phyloP scores from a whole-genome alignment of 2,329 filamentous ascomycete genomes.

The Dothidotthia symphoricarpi region DNA sequence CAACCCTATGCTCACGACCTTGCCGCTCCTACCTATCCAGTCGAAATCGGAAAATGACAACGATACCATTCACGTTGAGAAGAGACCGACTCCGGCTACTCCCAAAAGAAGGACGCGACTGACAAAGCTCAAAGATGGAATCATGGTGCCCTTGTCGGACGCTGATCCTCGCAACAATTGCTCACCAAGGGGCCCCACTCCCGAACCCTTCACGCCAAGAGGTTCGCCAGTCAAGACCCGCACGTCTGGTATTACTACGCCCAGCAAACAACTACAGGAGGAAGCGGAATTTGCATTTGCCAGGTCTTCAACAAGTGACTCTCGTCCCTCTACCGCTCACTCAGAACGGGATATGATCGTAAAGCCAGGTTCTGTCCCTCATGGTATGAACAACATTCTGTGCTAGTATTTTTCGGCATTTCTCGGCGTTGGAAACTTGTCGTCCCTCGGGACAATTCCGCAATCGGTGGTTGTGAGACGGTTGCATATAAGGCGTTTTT shows the following conservation, averaged over 20 bases:
- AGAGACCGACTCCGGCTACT: slow-evolving; percentile 16
- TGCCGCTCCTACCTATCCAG: not conserved
- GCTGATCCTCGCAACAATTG: slow-evolving; percentile 36
- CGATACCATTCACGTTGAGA: slow-evolving; percentile 14
- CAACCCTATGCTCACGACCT: slow-evolving; percentile 4
- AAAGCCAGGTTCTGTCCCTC: slow-evolving; percentile 24
- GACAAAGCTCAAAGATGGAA: slow-evolving; percentile 25
- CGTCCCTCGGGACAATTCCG: slow-evolving; percentile 4
- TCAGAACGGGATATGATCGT: slow-evolving; percentile 26
- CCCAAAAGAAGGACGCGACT: slow-evolving; percentile 17
- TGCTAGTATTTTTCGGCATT: slow-evolving; percentile 22
- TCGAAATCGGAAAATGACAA: slow-evolving; percentile 10
- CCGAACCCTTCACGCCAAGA: slow-evolving; percentile 27
- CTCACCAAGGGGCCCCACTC: slow-evolving; percentile 25
- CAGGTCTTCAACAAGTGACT: slow-evolving; percentile 17
- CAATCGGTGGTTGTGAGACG: slow-evolving; percentile 4
- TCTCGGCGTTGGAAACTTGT: slow-evolving; percentile 18
- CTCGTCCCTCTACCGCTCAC: slow-evolving; percentile 27
- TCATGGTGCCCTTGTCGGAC: slow-evolving; percentile 30
- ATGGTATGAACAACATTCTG: slow-evolving; percentile 22
- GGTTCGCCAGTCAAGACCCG: slow-evolving; percentile 22
- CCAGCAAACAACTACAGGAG: slow-evolving; percentile 28
- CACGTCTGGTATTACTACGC: slow-evolving; percentile 6
- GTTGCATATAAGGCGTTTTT: slow-evolving; percentile 23
- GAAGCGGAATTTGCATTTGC: slow-evolving; percentile 14